Base-by-base conservation (phyloP, 2,329 filamentous ascomycete species). In the Aspergillus novoparasiticus region DNA sequence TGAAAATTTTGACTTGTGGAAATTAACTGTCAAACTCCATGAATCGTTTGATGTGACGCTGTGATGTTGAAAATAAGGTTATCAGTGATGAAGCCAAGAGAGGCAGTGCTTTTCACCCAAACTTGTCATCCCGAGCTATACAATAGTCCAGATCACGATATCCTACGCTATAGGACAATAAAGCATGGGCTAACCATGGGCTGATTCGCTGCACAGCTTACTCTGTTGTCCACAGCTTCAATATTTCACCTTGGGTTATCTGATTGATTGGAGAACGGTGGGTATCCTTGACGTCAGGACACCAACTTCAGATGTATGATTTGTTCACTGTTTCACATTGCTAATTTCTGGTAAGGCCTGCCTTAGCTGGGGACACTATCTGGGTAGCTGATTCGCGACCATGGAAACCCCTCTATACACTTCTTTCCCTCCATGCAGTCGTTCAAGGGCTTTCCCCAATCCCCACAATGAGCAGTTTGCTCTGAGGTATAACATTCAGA, bases 11-110 rank as follows among this genome's bases (percentile, higher is more conserved):
- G 16, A n/a, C 8, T 16, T 36, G 14, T 36, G 34, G 34, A 6
- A 14, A 6, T 36, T 3, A 16, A 41, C 1, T n/a, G 39, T 41
- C 16, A n/a, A 41, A 5, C 3, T 1, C 8, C 16, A 12, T 32
- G 19, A n/a, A 19, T 53, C 2, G 23, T 53, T 34, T 9, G 16
- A 32, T 11, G 26, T 53, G 30, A 19, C 23, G 50, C 10, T 34
- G 50, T 53, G 51, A 39, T 39, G 30, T 39, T 19, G 30, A 26
- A 51, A 55, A 55, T 55, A 55, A 55, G 32, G 51, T 55, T 55
- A 39, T 23, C 36, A 8, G 21, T 39, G n/a, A 55, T 55, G 12
- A 55, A 55, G 51, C 51, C 51, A 55, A 55, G 51, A 11, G 51
- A 55, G 51, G 51, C 51, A 39, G 51, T 55, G 51, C 51, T 55